Conservation (phyloP, 225 moss, liverwort and hornwort species). For the Thuidium tamariscinum region DNA sequence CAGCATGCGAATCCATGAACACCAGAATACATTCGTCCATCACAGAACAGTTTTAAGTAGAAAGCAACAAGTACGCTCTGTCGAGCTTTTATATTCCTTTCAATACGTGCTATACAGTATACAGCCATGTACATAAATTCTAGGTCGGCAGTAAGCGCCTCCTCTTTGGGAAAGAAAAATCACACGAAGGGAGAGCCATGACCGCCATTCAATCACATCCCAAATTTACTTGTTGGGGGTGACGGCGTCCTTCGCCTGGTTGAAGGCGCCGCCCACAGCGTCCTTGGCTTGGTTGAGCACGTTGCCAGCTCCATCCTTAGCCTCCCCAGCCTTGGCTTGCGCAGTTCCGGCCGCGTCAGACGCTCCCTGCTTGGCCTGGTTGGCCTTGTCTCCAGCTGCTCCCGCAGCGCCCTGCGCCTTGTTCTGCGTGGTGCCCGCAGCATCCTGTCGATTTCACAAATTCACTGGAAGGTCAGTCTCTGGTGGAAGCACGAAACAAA, state of each 20-base stretch:
- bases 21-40: neutral
- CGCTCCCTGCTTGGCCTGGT: neutral
- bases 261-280: neutral
- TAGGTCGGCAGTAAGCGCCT: neutral
- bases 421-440: slow-evolving; percentile 12
- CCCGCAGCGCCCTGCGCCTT: slow-evolving; percentile 4
- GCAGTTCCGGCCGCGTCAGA: neutral
- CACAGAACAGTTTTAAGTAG: neutral
- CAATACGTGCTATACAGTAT: neutral
- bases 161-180: neutral
- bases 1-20: neutral
- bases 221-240: slow-evolving; percentile 13
- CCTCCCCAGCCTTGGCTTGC: neutral
- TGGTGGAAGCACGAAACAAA: too few species aligned
- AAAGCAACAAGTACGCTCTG: neutral
- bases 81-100: neutral
- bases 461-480: neutral
- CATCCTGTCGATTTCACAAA: neutral
- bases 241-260: slow-evolving; percentile 19
- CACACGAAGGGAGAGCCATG: neutral
- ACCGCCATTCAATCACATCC: neutral
- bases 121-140: neutral
- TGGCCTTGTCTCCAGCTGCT: neutral
- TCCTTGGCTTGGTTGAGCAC: neutral
- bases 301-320: slow-evolving; percentile 12